Evolutionary conservation across 192 early-diverging fungal genomes (phyloP).

Genomic region (Geranomyces michiganensis): DNA sequence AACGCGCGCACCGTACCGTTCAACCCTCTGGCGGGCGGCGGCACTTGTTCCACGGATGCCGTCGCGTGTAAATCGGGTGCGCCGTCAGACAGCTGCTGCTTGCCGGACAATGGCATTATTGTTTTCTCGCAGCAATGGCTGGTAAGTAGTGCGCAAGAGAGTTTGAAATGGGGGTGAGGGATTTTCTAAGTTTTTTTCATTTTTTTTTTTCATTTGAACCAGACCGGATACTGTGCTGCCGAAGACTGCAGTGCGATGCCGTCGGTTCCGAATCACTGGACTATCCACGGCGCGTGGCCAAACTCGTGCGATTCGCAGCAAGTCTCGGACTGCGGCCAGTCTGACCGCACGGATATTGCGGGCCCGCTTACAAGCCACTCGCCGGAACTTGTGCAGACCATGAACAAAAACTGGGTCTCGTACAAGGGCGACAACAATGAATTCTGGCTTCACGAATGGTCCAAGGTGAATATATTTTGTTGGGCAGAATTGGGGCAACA

Average conservation of each 20-base stretch:
- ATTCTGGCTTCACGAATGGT: slow-evolving; percentile 18
- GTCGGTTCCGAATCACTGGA: background rate
- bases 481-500: no score
- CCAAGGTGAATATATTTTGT: no score
- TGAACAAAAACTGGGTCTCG: slow-evolving; percentile 6
- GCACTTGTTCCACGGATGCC: background rate
- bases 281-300: slow-evolving; percentile 18
- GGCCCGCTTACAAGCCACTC: background rate
- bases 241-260: no score
- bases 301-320: background rate
- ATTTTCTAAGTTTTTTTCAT: no score
- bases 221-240: slow-evolving; percentile 1
- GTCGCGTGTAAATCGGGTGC: background rate
- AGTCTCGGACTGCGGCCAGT: background rate
- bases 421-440: slow-evolving; percentile 4
- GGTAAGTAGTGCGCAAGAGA: no score
- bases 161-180: no score
- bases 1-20: slow-evolving; percentile 7
- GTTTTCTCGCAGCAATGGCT: slow-evolving; percentile 23
- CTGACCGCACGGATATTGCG: slow-evolving; percentile 2
- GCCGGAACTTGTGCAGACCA: background rate
- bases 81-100: background rate
- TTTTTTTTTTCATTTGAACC: no score
- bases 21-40: slow-evolving; percentile 4
- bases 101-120: slow-evolving; percentile 2